A percentile compares a stretch with the other conserved stretches of the same genome.
These are phyloP conservation scores for Acacia melanoxylon DNA, from an alignment of 306 rosid genomes.

Conservation along the genomic window DNA sequence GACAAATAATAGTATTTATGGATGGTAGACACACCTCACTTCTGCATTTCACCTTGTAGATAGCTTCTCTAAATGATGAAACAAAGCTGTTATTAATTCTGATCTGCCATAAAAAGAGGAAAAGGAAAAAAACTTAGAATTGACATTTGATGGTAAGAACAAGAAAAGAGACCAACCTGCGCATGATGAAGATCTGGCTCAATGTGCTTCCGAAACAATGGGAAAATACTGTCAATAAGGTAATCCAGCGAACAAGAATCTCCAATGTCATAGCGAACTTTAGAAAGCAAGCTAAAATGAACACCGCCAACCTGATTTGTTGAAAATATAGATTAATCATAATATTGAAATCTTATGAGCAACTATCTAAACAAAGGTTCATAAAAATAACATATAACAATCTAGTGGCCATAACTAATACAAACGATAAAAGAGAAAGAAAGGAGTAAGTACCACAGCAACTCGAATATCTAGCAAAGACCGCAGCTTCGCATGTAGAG, in stretches of 20 bases:
- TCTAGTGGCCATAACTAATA: constrained; percentile 5
- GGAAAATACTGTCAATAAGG: constrained; percentile 98
- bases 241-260: constrained; percentile 95
- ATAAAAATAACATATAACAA: constrained; percentile 4
- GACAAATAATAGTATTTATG: constrained; percentile 17
- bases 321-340: constrained; percentile 34
- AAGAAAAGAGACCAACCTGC: constrained; percentile 70
- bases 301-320: constrained; percentile 91
- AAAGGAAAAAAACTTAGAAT: constrained; percentile 33
- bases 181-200: constrained; percentile 99
- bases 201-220: constrained; percentile 93
- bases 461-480: constrained; percentile 98
- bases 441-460: constrained; percentile 72
- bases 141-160: constrained; percentile 36
- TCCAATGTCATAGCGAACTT: constrained; percentile 95
- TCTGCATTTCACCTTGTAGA: constrained; percentile 94
- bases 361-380: constrained; percentile 29
- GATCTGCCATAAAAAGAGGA: constrained; percentile 65
- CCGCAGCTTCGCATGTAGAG: constrained; percentile 93
- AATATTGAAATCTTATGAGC: constrained; percentile 27
- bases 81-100: constrained; percentile 98
- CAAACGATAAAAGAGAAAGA: not conserved
- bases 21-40: constrained; percentile 66
- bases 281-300: constrained; percentile 95
- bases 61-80: constrained; percentile 97